Percentiles rank a stretch among this genome's conserved stretches.
Evolutionary conservation across 2,329 filamentous ascomycete genomes (phyloP).

Genomic region (Aspergillus neotritici): DNA sequence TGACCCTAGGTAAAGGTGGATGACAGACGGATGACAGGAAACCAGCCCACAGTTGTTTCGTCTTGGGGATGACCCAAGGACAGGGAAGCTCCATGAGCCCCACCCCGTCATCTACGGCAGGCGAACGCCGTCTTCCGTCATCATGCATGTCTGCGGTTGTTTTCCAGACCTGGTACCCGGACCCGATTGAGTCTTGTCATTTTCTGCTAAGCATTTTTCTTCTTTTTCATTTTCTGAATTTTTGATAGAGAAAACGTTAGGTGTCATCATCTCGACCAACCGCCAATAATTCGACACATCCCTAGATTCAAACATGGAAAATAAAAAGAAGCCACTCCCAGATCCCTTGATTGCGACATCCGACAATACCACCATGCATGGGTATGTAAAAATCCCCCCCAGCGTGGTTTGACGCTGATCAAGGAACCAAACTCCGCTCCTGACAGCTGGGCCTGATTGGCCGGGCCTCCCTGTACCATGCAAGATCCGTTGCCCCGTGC

Average conservation of each 20-base stretch:
- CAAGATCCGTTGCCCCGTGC: constrained; percentile 22
- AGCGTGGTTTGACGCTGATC: constrained; percentile 7
- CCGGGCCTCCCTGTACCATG: constrained; percentile 10
- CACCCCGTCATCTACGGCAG: constrained; percentile 7
- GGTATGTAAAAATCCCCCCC: background rate
- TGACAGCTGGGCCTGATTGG: constrained; percentile 12
- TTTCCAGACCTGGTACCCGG: constrained; percentile 1
- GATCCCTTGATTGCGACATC: too few species aligned
- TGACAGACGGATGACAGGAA: constrained; percentile 4
- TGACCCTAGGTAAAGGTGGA: too few species aligned
- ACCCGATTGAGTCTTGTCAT: background rate
- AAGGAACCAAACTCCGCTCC: background rate
- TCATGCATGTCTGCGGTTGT: background rate
- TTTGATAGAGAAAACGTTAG: background rate
- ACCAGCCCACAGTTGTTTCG: background rate
- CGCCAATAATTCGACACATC: too few species aligned
- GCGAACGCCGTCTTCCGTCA: constrained; percentile 6
- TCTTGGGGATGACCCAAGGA: constrained; percentile 13
- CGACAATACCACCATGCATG: background rate
- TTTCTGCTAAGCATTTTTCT: background rate
- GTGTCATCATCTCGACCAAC: too few species aligned
- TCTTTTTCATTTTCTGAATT: background rate
- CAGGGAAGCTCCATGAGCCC: constrained; percentile 12
- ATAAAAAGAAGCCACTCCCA: too few species aligned
- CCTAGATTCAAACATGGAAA: too few species aligned